These are phyloP conservation scores for Metarhizium robertsii DNA, from an alignment of 2,329 filamentous ascomycete genomes.

Conservation along the genomic window DNA sequence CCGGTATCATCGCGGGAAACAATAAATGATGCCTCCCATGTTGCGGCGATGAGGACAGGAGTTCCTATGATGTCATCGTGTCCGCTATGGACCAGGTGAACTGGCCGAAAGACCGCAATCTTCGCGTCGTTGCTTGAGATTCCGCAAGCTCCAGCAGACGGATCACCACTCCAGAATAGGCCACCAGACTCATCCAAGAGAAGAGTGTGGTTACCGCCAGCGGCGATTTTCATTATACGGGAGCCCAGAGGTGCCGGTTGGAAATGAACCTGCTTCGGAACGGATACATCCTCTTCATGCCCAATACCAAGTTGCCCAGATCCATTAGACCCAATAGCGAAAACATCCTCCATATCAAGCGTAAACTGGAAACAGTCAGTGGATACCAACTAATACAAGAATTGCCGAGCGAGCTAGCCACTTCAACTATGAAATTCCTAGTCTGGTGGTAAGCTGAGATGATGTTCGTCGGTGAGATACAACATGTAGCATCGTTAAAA, in stretches of 20 bases:
- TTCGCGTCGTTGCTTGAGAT: conserved; percentile 17
- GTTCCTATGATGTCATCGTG: conserved; percentile 16
- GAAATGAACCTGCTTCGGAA: conserved; percentile 55
- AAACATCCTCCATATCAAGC: conserved; percentile 41
- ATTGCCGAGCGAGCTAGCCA: neutral
- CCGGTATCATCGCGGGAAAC: conserved; percentile 37
- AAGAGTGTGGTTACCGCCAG: conserved; percentile 84
- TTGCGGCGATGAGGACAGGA: conserved; percentile 50
- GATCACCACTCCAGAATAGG: conserved; percentile 59
- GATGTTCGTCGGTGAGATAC: neutral
- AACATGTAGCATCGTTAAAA: no score
- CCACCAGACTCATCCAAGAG: conserved; percentile 50
- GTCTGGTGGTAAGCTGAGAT: neutral
- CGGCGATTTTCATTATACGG: conserved; percentile 30
- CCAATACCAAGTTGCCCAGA: conserved; percentile 66
- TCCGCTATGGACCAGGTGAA: conserved; percentile 24
- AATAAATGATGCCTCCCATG: conserved; percentile 68
- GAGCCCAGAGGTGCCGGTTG: conserved; percentile 26
- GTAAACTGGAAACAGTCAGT: neutral
- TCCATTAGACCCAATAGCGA: conserved; percentile 67
- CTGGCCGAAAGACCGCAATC: conserved; percentile 28
- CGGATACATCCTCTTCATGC: conserved; percentile 61
- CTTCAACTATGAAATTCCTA: neutral
- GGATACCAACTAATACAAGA: neutral
- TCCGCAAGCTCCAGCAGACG: conserved; percentile 45